These are phyloP conservation scores for Penicillium flavigenum DNA, from an alignment of 495 filamentous ascomycete genomes.

Conservation along the genomic window DNA sequence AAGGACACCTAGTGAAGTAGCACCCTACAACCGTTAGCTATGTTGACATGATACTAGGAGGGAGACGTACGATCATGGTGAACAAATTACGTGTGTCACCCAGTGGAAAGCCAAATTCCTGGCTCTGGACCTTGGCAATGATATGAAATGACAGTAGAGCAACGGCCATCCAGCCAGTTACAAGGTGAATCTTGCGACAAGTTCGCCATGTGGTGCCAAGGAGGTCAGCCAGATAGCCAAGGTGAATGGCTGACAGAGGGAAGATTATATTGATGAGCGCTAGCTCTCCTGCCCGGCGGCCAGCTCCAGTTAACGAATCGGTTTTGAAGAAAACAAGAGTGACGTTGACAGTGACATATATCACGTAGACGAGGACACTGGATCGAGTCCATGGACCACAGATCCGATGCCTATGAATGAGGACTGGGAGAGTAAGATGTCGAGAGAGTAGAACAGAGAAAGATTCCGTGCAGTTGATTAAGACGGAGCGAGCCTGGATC, in stretches of 20 bases:
- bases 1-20: conserved; percentile 17
- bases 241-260: conserved; percentile 23
- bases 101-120: conserved; percentile 16
- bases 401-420: conserved; percentile 19
- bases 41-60: background rate
- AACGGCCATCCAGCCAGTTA: too few species aligned
- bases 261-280: conserved; percentile 25
- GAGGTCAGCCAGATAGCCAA: conserved; percentile 29
- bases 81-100: conserved; percentile 17
- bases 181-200: conserved; percentile 27
- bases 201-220: conserved; percentile 21
- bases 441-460: conserved; percentile 18
- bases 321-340: conserved; percentile 22
- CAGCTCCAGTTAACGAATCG: conserved; percentile 9
- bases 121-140: conserved; percentile 7
- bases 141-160: conserved; percentile 23
- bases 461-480: conserved; percentile 12
- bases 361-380: conserved; percentile 16
- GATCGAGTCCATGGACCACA: conserved; percentile 25
- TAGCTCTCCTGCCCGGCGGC: conserved; percentile 24
- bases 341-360: conserved; percentile 21
- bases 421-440: conserved; percentile 21
- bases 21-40: conserved; percentile 14
- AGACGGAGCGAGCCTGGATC: conserved; percentile 9
- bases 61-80: conserved; percentile 18